Evolutionary conservation across 495 filamentous ascomycete species (phyloP).

Genomic region (Neurospora africana): DNA sequence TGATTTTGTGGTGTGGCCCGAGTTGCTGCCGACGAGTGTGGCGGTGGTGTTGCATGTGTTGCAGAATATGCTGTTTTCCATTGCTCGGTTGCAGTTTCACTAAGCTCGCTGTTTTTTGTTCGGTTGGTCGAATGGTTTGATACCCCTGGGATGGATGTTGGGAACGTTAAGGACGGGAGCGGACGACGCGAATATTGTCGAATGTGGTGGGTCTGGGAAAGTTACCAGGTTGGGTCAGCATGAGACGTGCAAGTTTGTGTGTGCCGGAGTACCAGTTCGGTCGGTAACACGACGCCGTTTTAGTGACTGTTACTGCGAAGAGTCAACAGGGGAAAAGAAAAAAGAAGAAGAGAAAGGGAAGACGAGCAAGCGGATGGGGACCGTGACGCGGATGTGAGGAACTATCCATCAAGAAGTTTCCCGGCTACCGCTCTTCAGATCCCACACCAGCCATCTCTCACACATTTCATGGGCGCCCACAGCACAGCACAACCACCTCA

Average conservation of each 20-base stretch:
- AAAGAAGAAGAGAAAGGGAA: not conserved
- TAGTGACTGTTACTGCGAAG: not conserved
- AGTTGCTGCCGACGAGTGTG: constrained; percentile 49
- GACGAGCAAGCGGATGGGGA: not conserved
- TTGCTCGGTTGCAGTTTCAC: constrained; percentile 49
- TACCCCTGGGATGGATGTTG: not conserved
- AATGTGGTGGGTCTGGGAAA: not conserved
- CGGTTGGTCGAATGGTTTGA: not conserved
- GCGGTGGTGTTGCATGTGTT: constrained; percentile 53
- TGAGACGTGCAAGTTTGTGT: not conserved
- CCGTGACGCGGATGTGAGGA: not conserved
- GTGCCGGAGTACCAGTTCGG: not conserved
- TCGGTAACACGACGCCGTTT: not conserved
- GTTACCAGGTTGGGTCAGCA: not conserved
- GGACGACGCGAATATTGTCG: not conserved
- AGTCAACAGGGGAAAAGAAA: not conserved
- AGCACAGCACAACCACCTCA: not conserved
- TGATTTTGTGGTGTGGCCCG: constrained; percentile 50
- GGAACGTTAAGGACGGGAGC: not conserved
- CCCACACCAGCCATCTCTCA: not conserved
- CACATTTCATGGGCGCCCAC: not conserved
- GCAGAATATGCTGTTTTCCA: constrained; percentile 58
- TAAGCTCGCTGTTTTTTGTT: constrained; percentile 10
- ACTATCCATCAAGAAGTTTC: not conserved
- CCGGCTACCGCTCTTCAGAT: not conserved